Percentiles rank a stretch among this genome's conserved stretches.
These are phyloP conservation scores for Kluyveromyces dobzhanskii DNA, from an alignment of 805 yeast genomes.

Conservation along the genomic window DNA sequence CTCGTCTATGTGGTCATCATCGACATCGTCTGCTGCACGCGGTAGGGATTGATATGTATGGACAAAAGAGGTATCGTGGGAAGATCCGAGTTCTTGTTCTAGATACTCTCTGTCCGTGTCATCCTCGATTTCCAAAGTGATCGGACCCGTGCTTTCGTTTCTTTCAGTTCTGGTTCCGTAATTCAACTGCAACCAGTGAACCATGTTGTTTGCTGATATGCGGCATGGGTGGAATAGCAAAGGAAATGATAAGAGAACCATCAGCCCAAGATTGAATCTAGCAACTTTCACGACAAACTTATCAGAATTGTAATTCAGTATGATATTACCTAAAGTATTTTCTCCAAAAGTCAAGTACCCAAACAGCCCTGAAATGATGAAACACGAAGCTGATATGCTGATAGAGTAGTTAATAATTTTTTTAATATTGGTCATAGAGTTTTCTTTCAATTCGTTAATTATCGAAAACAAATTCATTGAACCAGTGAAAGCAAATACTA, in stretches of 20 bases:
- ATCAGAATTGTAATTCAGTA: slow-evolving; percentile 54
- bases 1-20: slow-evolving; percentile 7
- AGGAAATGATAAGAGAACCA: slow-evolving; percentile 74
- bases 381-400: slow-evolving; percentile 45
- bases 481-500: slow-evolving; percentile 75
- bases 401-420: slow-evolving; percentile 42
- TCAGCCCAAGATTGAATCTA: slow-evolving; percentile 52
- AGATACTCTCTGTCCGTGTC: slow-evolving; percentile 7
- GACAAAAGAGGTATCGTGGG: background rate
- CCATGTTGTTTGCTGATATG: slow-evolving; percentile 60
- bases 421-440: slow-evolving; percentile 40
- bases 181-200: slow-evolving; percentile 35
- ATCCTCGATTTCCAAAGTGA: slow-evolving; percentile 8
- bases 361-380: slow-evolving; percentile 52
- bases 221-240: slow-evolving; percentile 77
- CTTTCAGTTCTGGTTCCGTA: slow-evolving; percentile 4
- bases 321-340: slow-evolving; percentile 54
- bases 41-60: slow-evolving; percentile 5
- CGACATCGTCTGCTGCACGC: slow-evolving; percentile 5
- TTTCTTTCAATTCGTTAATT: slow-evolving; percentile 56
- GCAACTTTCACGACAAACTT: slow-evolving; percentile 44
- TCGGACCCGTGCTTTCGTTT: slow-evolving; percentile 1
- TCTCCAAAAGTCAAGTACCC: slow-evolving; percentile 76
- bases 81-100: slow-evolving; percentile 2
- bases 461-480: slow-evolving; percentile 76